Base-by-base conservation (phyloP, 169 alveolate genomes). In the Eimeria falciformis region DNA sequence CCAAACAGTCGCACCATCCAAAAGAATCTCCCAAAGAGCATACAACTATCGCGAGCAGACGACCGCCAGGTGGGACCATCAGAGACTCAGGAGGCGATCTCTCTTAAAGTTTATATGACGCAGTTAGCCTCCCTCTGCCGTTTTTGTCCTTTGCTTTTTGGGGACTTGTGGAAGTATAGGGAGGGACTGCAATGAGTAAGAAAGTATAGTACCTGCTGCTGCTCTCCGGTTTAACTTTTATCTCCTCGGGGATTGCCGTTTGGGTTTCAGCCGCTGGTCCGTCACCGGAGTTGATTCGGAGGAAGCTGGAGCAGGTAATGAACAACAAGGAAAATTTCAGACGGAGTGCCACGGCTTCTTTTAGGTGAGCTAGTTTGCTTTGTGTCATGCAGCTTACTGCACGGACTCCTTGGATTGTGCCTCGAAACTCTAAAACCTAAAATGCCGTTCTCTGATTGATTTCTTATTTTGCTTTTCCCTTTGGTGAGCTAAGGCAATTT, bases 401-500 rank as follows among this genome's bases (percentile, higher is more conserved):
- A 11, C 14, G 77, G 33, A 11, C 40, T 17, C 77, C 33, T 23
- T 12, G 11, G 11, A 17, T 53, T 53, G 9, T 53, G 9, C 17
- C 17, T 53, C 62, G 62, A 17, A 17, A 12, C 9, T 17, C 17
- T 9, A 5, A 6, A 18, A 23, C 23, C 73, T 5, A 23, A 14
- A 5, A 37, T 43, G 5, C 56, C 40, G 21, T 12, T 0, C 21
- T 5, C 1, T 73, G 3, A 37, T 73, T 43, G 9, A 5, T 47
- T 47, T 14, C 5, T 56, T 29, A 25, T 53, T 6, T 14, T 7
- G 50, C 11, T 37, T 81, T 55, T 18, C 3, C 29, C 29, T 58
- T 5, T 14, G 53, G n/a, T 65, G n/a, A 25, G 56, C 0, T 88
- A 85, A 68, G 68, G 29, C 95, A 94, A 47, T 94, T 92, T 77